These are phyloP conservation scores for Aspergillus sp. DNA, from an alignment of 2,329 filamentous ascomycete genomes.

Conservation along the genomic window DNA sequence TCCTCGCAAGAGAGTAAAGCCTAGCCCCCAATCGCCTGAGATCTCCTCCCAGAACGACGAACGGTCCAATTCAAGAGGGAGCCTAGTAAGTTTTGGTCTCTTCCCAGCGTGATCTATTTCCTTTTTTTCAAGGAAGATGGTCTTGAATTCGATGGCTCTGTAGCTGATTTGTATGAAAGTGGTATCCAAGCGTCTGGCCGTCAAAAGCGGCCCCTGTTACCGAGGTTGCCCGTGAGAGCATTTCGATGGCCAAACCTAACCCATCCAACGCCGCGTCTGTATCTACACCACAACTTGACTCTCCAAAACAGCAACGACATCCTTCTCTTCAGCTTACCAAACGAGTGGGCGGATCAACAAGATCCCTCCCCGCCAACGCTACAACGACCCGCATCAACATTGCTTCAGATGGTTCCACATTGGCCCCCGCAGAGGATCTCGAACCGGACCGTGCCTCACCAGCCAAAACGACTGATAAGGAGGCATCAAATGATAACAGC, in stretches of 20 bases:
- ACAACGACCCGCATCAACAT: conserved; percentile 48
- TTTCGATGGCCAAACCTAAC: conserved; percentile 42
- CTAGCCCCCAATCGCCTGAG: conserved; percentile 33
- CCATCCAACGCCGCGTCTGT: conserved; percentile 36
- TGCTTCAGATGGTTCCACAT: conserved; percentile 41
- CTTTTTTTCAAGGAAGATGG: conserved; percentile 1
- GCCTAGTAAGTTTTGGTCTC: conserved; percentile 28
- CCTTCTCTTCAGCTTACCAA: conserved; percentile 45
- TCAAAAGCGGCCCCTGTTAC: conserved; percentile 50
- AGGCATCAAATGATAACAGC: conserved; percentile 15
- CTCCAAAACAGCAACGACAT: conserved; percentile 27
- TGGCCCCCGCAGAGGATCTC: conserved; percentile 26
- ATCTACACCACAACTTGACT: conserved; percentile 28
- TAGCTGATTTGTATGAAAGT: conserved; percentile 29
- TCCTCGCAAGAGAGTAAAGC: conserved; percentile 46
- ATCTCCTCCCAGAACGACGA: conserved; percentile 20
- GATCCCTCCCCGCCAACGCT: conserved; percentile 46
- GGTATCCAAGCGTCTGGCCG: conserved; percentile 50
- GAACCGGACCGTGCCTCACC: conserved; percentile 14
- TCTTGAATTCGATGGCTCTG: neutral
- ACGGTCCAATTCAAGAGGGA: conserved; percentile 26
- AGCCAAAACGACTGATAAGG: conserved; percentile 19
- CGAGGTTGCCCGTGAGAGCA: conserved; percentile 51
- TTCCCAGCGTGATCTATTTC: neutral
- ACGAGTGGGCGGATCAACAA: conserved; percentile 40